phyloP scores from a whole-genome alignment of 371 early-diverging fungal genomes.

The Actinomortierella ambigua region DNA sequence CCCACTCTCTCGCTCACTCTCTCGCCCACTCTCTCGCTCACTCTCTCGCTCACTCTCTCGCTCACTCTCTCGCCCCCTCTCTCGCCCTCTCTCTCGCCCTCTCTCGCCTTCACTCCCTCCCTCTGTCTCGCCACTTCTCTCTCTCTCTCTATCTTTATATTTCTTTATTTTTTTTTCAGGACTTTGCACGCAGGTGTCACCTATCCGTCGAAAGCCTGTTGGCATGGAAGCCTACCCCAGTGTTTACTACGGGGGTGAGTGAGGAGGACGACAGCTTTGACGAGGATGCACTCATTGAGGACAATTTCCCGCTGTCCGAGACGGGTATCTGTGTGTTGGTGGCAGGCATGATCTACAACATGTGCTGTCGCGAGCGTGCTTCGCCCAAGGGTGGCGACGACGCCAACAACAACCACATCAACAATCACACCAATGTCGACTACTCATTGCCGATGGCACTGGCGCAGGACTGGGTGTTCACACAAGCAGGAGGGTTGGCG shows the following conservation, averaged over 20 bases:
- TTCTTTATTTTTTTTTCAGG: conserved; percentile 2
- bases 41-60: no score
- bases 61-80: no score
- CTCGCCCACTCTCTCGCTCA: no score
- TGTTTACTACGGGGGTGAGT: conserved; percentile 35
- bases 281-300: conserved; percentile 38
- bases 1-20: no score
- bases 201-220: conserved; percentile 30
- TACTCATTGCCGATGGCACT: conserved; percentile 27
- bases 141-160: no score
- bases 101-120: no score
- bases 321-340: conserved; percentile 32
- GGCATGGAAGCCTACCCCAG: conserved; percentile 38
- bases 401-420: no score
- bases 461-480: conserved; percentile 36
- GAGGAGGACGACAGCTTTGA: conserved; percentile 39
- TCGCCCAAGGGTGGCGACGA: no score
- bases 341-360: conserved; percentile 33
- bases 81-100: no score
- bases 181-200: conserved; percentile 21
- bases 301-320: conserved; percentile 41
- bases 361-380: no score
- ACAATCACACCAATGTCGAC: no score
- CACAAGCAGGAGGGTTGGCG: conserved; percentile 32
- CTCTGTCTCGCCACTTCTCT: no score